Percentiles rank a stretch among this genome's conserved stretches.
Evolutionary conservation across 495 filamentous ascomycete species (phyloP).

Genomic region (Niebla homalea): DNA sequence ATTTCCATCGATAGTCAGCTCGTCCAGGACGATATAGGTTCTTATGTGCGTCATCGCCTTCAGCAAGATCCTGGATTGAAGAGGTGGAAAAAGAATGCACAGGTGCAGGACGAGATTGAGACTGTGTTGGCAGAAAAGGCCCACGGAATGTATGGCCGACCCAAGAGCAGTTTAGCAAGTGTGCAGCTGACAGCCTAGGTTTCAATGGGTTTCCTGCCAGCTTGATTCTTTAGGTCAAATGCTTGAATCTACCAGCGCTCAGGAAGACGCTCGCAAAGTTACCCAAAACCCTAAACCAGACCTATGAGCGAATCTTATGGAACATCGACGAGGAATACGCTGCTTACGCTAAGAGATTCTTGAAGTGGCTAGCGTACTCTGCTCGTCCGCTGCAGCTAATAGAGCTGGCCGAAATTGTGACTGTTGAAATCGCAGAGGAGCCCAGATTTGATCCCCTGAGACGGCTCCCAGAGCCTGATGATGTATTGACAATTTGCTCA

Average conservation of each 20-base stretch:
- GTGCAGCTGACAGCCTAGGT: conserved; percentile 16
- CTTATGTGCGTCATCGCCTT: conserved; percentile 11
- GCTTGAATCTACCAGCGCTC: conserved; percentile 18
- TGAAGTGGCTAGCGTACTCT: conserved; percentile 24
- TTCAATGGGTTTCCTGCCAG: conserved; percentile 29
- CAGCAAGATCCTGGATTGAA: neutral
- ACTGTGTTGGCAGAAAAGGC: conserved; percentile 18
- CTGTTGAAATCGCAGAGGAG: conserved; percentile 16
- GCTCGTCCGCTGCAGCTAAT: conserved; percentile 17
- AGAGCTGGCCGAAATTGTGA: conserved; percentile 23
- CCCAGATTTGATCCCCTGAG: conserved; percentile 16
- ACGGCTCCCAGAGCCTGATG: conserved; percentile 15
- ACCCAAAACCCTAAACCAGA: conserved; percentile 25
- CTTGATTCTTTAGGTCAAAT: conserved; percentile 20
- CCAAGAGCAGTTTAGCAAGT: neutral
- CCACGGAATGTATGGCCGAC: conserved; percentile 24
- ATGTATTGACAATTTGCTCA: conserved; percentile 20
- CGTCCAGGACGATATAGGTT: conserved; percentile 19
- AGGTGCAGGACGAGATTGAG: conserved; percentile 14
- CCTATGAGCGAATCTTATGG: conserved; percentile 24
- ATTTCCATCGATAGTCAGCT: conserved; percentile 1
- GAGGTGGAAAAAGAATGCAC: conserved; percentile 9
- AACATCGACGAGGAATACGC: conserved; percentile 16
- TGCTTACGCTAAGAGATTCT: conserved; percentile 19
- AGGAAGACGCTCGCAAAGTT: conserved; percentile 20